A percentile compares a stretch with the other conserved stretches of the same genome.
Evolutionary conservation across 345 rosid genomes (phyloP).

Genomic region (Populus ilicifolia): DNA sequence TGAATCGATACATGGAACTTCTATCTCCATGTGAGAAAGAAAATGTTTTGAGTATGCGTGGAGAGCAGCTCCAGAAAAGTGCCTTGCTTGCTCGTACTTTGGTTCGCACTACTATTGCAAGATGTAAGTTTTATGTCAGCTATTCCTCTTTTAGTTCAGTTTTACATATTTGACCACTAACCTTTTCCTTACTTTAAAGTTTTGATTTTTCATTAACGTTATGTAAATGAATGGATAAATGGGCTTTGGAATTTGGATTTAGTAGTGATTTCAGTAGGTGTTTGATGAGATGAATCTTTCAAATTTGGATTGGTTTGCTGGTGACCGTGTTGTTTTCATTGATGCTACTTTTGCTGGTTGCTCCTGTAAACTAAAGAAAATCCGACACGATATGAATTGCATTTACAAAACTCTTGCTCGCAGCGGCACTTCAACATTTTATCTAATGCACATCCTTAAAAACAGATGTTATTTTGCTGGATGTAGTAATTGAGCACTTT

Average conservation of each 20-base stretch:
- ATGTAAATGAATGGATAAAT: not conserved
- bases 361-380: not conserved
- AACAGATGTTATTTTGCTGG: not conserved
- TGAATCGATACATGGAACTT: constrained; percentile 56
- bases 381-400: not conserved
- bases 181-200: not conserved
- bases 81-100: constrained; percentile 76
- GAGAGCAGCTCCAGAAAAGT: constrained; percentile 63
- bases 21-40: constrained; percentile 70
- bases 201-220: not conserved
- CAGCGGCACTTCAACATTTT: not conserved
- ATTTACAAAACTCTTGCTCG: not conserved
- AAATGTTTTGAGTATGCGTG: constrained; percentile 45
- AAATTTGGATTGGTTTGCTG: not conserved
- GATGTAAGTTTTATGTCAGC: constrained; percentile 50
- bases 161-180: not conserved
- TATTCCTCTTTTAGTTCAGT: not conserved
- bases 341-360: not conserved
- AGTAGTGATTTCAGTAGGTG: not conserved
- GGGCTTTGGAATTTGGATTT: not conserved
- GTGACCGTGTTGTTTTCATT: not conserved
- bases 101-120: constrained; percentile 84
- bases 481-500: not conserved
- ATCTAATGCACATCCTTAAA: not conserved
- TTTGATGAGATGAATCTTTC: not conserved